Conservation (phyloP, 2,329 filamentous ascomycete genomes). For the Colletotrichum higginsianum region DNA sequence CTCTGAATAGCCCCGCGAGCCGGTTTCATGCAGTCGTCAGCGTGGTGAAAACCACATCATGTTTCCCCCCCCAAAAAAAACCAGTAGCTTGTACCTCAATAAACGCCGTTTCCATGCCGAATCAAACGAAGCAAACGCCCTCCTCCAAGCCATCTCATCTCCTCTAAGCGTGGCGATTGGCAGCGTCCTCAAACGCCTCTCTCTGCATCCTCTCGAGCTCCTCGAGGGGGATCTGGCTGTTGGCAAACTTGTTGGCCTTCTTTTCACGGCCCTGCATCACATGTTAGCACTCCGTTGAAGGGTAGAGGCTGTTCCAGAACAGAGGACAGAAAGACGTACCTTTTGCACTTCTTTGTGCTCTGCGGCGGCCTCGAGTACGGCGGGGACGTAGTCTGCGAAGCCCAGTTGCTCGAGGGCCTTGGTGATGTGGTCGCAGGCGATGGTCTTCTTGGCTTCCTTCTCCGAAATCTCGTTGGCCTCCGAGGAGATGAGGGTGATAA, state of each 20-base stretch:
- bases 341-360: constrained; percentile 95
- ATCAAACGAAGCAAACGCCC: constrained; percentile 41
- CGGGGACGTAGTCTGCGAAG: constrained; percentile 91
- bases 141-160: too few species aligned
- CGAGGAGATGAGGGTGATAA: constrained; percentile 98
- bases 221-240: constrained; percentile 92
- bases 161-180: constrained; percentile 41
- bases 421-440: constrained; percentile 97
- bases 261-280: constrained; percentile 85
- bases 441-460: constrained; percentile 99
- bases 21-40: constrained; percentile 36
- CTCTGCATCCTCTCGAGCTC: constrained; percentile 91
- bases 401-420: constrained; percentile 93
- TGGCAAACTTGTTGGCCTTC: constrained; percentile 97
- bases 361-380: constrained; percentile 87
- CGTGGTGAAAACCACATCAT: constrained; percentile 20
- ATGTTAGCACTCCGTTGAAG: constrained; percentile 25
- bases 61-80: constrained; percentile 2
- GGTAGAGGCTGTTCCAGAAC: background rate
- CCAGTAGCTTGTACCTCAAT: background rate
- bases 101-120: constrained; percentile 35
- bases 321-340: constrained; percentile 64
- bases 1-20: constrained; percentile 8
- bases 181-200: constrained; percentile 80
- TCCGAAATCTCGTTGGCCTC: constrained; percentile 99